phyloP scores from a whole-genome alignment of 2,329 filamentous ascomycete genomes.

The Biscogniauxia sp. region DNA sequence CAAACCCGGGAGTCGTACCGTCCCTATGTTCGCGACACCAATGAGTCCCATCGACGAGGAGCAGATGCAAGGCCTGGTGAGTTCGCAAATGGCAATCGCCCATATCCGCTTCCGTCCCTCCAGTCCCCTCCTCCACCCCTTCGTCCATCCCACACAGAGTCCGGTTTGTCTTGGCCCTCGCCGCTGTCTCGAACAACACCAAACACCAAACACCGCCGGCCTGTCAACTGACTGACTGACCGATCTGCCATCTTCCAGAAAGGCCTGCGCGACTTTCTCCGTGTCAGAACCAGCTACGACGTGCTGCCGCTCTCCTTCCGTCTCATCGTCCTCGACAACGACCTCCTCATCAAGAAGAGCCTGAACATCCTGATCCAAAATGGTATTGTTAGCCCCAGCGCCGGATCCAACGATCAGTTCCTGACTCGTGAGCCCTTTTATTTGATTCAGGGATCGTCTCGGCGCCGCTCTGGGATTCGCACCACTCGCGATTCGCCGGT shows the following conservation, averaged over 20 bases:
- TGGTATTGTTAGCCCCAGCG: constrained; percentile 50
- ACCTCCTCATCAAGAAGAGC: constrained; percentile 94
- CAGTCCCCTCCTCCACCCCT: neutral
- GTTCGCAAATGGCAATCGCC: constrained; percentile 27
- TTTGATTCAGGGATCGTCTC: constrained; percentile 79
- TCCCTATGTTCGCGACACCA: constrained; percentile 42
- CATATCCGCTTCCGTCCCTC: constrained; percentile 3
- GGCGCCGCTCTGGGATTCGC: constrained; percentile 94
- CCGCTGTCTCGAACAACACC: constrained; percentile 10
- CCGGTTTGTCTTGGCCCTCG: neutral
- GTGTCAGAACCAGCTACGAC: constrained; percentile 95
- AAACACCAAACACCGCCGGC: neutral
- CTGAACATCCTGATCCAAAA: constrained; percentile 94
- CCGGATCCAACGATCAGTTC: constrained; percentile 1
- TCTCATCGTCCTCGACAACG: constrained; percentile 92
- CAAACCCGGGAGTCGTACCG: constrained; percentile 39
- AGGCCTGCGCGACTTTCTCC: constrained; percentile 92
- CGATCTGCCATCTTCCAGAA: constrained; percentile 51
- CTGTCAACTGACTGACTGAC: constrained; percentile 15
- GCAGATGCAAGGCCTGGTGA: constrained; percentile 75
- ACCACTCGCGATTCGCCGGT: constrained; percentile 87
- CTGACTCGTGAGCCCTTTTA: constrained; percentile 13
- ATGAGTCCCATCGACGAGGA: constrained; percentile 69
- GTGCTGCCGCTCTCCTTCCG: constrained; percentile 94
- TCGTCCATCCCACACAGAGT: neutral